Evolutionary conservation across 345 rosid species (phyloP).

Genomic region (Gossypium longicalyx): DNA sequence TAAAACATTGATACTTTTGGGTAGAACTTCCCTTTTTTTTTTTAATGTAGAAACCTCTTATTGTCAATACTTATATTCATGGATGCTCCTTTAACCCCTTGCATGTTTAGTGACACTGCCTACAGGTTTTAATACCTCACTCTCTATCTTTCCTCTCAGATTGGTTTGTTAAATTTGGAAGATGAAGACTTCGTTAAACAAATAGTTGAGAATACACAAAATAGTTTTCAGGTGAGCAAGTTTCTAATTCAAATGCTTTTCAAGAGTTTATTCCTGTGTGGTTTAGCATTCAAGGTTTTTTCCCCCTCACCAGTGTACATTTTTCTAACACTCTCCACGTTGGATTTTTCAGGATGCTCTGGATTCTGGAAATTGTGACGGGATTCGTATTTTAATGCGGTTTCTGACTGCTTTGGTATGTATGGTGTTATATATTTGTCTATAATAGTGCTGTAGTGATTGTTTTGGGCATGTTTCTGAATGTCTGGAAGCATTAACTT

Average conservation of each 20-base stretch:
- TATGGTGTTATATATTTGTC: conserved; percentile 7
- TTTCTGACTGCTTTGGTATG: conserved; percentile 80
- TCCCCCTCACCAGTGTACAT: neutral
- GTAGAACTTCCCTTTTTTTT: neutral
- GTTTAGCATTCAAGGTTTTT: neutral
- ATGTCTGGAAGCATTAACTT: neutral
- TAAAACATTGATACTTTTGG: neutral
- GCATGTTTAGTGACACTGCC: neutral
- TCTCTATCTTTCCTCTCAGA: conserved; percentile 35
- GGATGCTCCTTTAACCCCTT: neutral
- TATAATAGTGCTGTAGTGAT: neutral
- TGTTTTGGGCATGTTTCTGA: neutral
- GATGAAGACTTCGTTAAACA: conserved; percentile 74
- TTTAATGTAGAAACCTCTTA: neutral
- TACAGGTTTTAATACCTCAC: conserved; percentile 12
- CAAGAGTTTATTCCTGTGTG: neutral
- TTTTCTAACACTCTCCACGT: conserved; percentile 8
- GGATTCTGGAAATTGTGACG: conserved; percentile 62
- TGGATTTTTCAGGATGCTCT: conserved; percentile 62
- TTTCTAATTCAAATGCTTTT: neutral
- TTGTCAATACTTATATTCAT: neutral
- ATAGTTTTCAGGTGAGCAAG: conserved; percentile 64
- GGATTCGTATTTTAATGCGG: conserved; percentile 79
- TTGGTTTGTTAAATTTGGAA: conserved; percentile 90
- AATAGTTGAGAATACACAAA: conserved; percentile 51